Evolutionary conservation across 352 stramenopile genomes (phyloP), one percentile per base, ranked within the genome.

Genomic region (Phytophthora chlamydospora): DNA sequence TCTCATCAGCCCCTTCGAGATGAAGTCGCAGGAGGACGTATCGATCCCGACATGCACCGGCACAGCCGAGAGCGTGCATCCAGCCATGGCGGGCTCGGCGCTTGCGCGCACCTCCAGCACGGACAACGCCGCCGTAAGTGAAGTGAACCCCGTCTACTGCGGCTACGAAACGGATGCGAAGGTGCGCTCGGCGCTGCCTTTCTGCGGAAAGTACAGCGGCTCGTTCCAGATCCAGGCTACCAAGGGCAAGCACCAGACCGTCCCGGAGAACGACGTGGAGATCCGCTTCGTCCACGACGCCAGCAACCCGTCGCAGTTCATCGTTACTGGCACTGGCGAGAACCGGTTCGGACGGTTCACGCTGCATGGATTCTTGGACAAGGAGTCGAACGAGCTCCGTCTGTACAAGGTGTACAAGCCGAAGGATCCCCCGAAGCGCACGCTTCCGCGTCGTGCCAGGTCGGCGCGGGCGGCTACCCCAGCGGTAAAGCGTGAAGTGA

Each of bases 331-430:
- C 8, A 73, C 70, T 2, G 87, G 87, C 16, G 85, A 94, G 53
- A 96, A 96, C 60, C 79, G 81, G 0, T 96, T 96, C 57, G 87
- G 87, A 4, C 6, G 74, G 6, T 96, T 96, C 24, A 78, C 72
- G 17, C 67, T 96, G 13, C 76, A 91, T 47, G 87, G 87, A 0
- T 75, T 87, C 17, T 53, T 96, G 38, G 71, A 91, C 42, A 93
- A 96, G 61, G 64, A 68, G 33, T 87, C 83, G 40, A 91, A 83
- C 47, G 85, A 94, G 48, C 46, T 96, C 49, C 78, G 84, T 9
- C 36, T 96, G 16, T 96, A 93, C 72, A 96, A 96, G 69, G 71
- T 93, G 2, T 96, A 96, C 71, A 92, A 93, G 45, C 87, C 85
- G 4, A 93, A 93, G 45, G 78, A 90, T 21, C 85, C 80, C 16